Evolutionary conservation across 495 filamentous ascomycete genomes (phyloP), one percentile per base, ranked within the genome.

Genomic region (Ascodesmis nigricans): DNA sequence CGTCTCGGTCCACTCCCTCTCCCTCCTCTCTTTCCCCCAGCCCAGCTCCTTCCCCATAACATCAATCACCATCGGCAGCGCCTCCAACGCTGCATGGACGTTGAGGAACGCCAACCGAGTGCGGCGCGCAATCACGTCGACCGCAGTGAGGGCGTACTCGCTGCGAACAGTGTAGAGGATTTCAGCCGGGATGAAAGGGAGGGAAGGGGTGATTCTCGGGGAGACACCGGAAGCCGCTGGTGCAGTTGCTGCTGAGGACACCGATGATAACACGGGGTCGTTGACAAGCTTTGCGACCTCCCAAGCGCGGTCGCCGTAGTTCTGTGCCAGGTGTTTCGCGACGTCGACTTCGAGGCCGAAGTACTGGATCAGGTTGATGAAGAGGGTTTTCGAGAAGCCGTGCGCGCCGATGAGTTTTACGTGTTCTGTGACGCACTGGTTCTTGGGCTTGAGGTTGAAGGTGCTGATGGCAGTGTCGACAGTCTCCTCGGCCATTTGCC

Each of bases 281-380:
- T n/a, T n/a, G n/a, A n/a, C n/a, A 23, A 97, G 59, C 9, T 77
- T 73, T 6, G 80, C 87, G 9, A 97, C 87, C 13, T 79, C 79
- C 87, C 87, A 95, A 16, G 87, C 82, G 19, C 87, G 71, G 57
- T 95, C 87, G 46, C 87, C 87, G 51, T 95, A 97, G 26, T 82
- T 78, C 40, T 72, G 63, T 1, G 75, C 75, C 13, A 97, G 65
- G 55, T 97, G 82, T 57, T 80, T 74, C 10, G 87, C 87, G 13
- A 95, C 83, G 45, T 91, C 81, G 26, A 79, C 93, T 56, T 95
- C 87, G 39, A 97, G 58, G 40, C 87, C 87, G 51, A 80, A 95
- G 58, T 92, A 81, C 54, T 97, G 87, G 53, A 97, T 91, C 7
- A 97, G 64, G 57, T 91, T 84, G 67, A 97, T 97, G 58, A 95